Percentiles rank a stretch among this genome's conserved stretches.
phyloP scores from a whole-genome alignment of 768 basidiomycete genomes.

The Phanerodontia chrysosporium region DNA sequence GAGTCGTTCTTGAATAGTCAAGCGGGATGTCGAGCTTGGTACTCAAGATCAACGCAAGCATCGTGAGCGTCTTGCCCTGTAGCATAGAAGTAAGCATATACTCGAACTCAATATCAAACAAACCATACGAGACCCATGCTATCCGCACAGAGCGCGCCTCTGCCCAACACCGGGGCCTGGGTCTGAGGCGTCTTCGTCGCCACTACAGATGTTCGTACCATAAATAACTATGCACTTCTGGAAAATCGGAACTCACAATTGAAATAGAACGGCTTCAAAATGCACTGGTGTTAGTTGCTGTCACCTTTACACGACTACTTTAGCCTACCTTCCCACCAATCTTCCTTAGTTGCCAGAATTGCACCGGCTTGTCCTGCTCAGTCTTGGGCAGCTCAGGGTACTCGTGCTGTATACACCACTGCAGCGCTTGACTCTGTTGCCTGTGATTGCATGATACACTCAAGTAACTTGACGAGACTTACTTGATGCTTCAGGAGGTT shows the following conservation, averaged over 20 bases:
- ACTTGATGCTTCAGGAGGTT: conserved; percentile 85
- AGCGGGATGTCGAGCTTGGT: conserved; percentile 62
- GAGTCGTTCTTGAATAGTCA: conserved; percentile 61
- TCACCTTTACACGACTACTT: neutral
- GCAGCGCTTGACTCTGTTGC: conserved; percentile 69
- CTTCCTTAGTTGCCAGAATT: conserved; percentile 82
- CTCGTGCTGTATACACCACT: conserved; percentile 83
- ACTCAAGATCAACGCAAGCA: conserved; percentile 75
- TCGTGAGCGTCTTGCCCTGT: conserved; percentile 88
- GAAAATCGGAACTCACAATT: conserved; percentile 25
- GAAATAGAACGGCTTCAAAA: conserved; percentile 33
- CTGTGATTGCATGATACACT: neutral
- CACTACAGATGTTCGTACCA: conserved; percentile 37
- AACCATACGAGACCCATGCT: conserved; percentile 72
- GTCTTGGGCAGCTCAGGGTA: conserved; percentile 69
- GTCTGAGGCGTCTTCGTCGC: conserved; percentile 80
- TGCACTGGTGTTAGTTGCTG: neutral
- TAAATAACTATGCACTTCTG: neutral
- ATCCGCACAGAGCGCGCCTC: conserved; percentile 87
- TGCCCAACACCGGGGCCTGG: conserved; percentile 58
- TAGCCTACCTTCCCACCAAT: conserved; percentile 46
- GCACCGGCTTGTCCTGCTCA: conserved; percentile 69
- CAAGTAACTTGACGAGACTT: conserved; percentile 2
- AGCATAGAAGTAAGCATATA: neutral
- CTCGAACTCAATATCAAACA: neutral